Conservation (phyloP, 371 early-diverging fungal genomes). For the Lichtheimia ornata region DNA sequence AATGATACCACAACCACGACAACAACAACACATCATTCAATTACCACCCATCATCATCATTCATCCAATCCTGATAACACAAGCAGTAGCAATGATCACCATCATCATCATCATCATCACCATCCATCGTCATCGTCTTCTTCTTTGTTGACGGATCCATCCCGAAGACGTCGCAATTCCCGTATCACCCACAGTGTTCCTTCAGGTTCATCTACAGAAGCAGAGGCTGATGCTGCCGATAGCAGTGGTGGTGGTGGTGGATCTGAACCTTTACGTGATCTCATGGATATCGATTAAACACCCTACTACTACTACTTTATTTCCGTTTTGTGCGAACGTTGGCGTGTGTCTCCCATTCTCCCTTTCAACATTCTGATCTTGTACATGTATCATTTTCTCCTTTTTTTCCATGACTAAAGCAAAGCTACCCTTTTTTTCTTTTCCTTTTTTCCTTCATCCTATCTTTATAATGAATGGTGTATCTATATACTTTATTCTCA, state of each 20-base stretch:
- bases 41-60: neutral
- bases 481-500: too few species aligned
- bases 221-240: slow-evolving; percentile 21
- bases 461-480: neutral
- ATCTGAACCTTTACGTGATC: slow-evolving; percentile 9
- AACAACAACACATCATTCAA: neutral
- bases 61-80: neutral
- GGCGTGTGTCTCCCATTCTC: neutral
- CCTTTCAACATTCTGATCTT: neutral
- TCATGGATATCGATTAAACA: slow-evolving; percentile 24
- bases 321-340: too few species aligned
- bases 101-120: neutral
- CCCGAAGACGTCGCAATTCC: slow-evolving; percentile 21
- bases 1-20: slow-evolving; percentile 1
- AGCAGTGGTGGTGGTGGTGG: slow-evolving; percentile 8
- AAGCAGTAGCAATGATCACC: slow-evolving; percentile 1
- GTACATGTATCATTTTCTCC: neutral
- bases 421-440: neutral
- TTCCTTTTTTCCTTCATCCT: neutral
- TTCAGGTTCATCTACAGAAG: slow-evolving; percentile 29
- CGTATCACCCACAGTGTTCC: slow-evolving; percentile 25
- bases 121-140: neutral
- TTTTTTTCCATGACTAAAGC: neutral
- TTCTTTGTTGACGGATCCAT: slow-evolving; percentile 1
- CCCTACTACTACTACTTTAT: too few species aligned